Evolutionary conservation across 257 asterid species (phyloP), one percentile per base, ranked within the genome.

Genomic region (Henckelia pumila): DNA sequence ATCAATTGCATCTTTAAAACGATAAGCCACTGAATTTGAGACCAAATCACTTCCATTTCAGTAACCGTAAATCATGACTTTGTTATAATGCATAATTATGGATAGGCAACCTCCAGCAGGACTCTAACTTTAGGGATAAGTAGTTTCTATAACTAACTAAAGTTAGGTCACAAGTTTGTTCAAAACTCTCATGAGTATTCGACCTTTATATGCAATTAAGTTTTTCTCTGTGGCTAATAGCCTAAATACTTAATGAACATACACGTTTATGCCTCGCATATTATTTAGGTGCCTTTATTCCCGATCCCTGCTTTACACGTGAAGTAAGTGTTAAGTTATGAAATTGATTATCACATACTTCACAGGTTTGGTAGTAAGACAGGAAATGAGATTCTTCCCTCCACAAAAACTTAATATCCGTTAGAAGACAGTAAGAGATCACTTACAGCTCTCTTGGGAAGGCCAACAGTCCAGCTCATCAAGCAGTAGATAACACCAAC

Each of bases 371-470:
- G 7, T 7, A 40, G 50, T 13, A 13, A 40, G 11, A 13, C 14
- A 37, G 2, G 47, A 2, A 3, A 40, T 13, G 52, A 40, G 52
- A 40, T 14, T 40, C 1, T 40, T 40, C 52, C 52, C 6, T 13
- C 52, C 2, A 40, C 4, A 40, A 13, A 14, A 40, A 4, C 52
- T 40, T 40, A 40, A 13, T 13, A 37, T 40, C 19, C 3, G 52
- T 47, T 47, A 14, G 55, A 14, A 17, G 2, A 5, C 21, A 8
- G 21, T 17, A 47, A 68, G 19, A n/a, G 56, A 69, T 19, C 17
- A 82, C 94, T 92, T 84, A 92, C 98, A 65, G 98, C 98, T 77
- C 98, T 82, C 84, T 92, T 92, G n/a, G 96, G 98, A 59, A 92
- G 96, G 53, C 96, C 98, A 7, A 89, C 89, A 3, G 67, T 4